These are phyloP conservation scores for Citeromyces nyonsensis DNA, from an alignment of 805 yeast species.

Conservation along the genomic window DNA sequence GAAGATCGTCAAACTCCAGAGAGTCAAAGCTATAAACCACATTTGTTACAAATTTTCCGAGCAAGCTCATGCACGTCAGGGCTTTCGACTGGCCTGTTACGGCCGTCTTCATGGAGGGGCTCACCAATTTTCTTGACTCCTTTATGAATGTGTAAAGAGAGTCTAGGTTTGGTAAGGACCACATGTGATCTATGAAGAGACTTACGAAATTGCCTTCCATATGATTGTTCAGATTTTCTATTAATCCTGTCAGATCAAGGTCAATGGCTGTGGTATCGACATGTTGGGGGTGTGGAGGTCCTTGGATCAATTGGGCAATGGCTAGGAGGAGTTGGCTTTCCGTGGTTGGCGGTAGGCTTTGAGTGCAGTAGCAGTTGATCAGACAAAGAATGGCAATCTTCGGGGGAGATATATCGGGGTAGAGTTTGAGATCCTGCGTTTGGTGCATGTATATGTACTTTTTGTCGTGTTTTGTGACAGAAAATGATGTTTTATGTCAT, in stretches of 20 bases:
- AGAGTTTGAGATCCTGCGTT: too few relatives aligned
- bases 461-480: too few relatives aligned
- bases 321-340: too few relatives aligned
- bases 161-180: constrained; percentile 5
- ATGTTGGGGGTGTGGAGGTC: too few relatives aligned
- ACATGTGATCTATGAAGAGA: constrained; percentile 7
- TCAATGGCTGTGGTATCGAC: too few relatives aligned
- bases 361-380: constrained; percentile 27
- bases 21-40: constrained; percentile 23
- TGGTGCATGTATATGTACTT: too few relatives aligned
- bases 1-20: constrained; percentile 29
- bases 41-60: constrained; percentile 28
- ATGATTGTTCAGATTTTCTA: too few relatives aligned
- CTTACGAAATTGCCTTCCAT: too few relatives aligned
- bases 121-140: constrained; percentile 15
- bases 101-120: constrained; percentile 15
- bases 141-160: constrained; percentile 15
- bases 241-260: too few relatives aligned
- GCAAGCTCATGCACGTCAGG: constrained; percentile 21
- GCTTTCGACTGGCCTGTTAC: constrained; percentile 6
- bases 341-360: constrained; percentile 4
- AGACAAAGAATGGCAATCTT: constrained; percentile 33
- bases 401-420: too few relatives aligned
- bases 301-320: too few relatives aligned
- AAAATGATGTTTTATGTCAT: too few relatives aligned